These are phyloP conservation scores for Pneumocystis jirovecii DNA, from an alignment of 1,139 yeast species.

Conservation along the genomic window DNA sequence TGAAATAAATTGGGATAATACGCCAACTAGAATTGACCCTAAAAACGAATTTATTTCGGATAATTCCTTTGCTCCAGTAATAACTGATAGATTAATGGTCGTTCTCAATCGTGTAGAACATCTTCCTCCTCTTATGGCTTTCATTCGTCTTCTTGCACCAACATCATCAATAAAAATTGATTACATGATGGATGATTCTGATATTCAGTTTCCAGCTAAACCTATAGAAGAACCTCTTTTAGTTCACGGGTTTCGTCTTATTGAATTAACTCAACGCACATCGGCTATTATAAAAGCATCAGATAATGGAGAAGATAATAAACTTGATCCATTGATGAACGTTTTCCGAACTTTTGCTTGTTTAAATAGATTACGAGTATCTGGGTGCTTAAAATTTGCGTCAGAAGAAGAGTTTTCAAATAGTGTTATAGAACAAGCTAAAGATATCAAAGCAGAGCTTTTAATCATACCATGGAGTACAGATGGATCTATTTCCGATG, in stretches of 20 bases:
- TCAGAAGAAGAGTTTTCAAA: constrained; percentile 8
- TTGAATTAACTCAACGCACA: constrained; percentile 13
- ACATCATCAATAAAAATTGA: neutral
- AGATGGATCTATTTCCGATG: constrained; percentile 3
- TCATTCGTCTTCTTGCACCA: constrained; percentile 8
- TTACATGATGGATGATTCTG: neutral
- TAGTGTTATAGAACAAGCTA: constrained; percentile 3
- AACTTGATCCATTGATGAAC: constrained; percentile 10
- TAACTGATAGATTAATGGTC: constrained; percentile 1
- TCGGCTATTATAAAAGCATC: constrained; percentile 12
- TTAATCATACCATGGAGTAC: constrained; percentile 12
- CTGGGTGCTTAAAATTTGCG: constrained; percentile 10
- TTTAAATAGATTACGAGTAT: constrained; percentile 5
- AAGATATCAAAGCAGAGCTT: constrained; percentile 6
- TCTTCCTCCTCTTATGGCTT: constrained; percentile 8
- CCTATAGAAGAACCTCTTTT: neutral
- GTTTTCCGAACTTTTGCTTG: constrained; percentile 9
- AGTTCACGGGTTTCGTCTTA: constrained; percentile 8
- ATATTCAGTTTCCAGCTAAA: neutral
- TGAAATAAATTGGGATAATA: constrained; percentile 32
- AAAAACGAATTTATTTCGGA: neutral
- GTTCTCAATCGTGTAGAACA: constrained; percentile 11
- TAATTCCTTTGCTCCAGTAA: neutral
- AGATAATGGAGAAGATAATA: constrained; percentile 9
- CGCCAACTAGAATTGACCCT: constrained; percentile 10